Base-by-base conservation (phyloP, 805 yeast genomes). In the Sugiyamaella smithiae region DNA sequence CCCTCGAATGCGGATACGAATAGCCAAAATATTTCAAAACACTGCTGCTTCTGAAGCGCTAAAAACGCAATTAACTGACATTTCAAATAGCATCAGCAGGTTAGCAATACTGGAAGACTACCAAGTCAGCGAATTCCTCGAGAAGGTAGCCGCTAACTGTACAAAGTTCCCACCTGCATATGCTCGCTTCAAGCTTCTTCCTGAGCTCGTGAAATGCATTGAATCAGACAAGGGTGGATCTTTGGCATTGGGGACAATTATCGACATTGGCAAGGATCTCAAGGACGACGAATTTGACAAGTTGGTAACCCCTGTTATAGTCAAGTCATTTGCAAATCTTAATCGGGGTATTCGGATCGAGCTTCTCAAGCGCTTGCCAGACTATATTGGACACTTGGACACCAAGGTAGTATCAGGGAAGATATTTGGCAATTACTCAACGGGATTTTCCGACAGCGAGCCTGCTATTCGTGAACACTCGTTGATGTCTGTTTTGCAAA, bases 381-480 rank as follows among this genome's bases (percentile, higher is more conserved):
- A 69, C 12, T 80, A 77, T 51, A 70, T 80, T 23, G 70, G 69
- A 1, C 65, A 65, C 31, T 63, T 88, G 19, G 71, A 79, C 2
- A 79, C 78, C 33, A 66, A 75, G 38, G 88, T 84, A 25, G 77
- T 90, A 3, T 84, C 84, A 54, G 81, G 76, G 55, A 81, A 78
- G 55, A 74, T 93, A 0, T 88, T 86, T 64, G 78, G 79, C 7
- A 75, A 76, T 42, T 72, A 86, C 57, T 67, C 83, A n/a, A 80
- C 84, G 14, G 98, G 99, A 0, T 85, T 91, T 59, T 79, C 82
- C 28, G 99, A 91, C 63, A 80, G 93, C 0, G 90, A 88, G 62
- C 77, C 82, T 2, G 75, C 83, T n/a, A 80, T 91, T 35, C 72
- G 97, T 54, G 85, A 85, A 55, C 87, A 83, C 45, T 86, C 97